Conservation (phyloP, 2,329 filamentous ascomycete species). For the Diplocarpon mali region DNA sequence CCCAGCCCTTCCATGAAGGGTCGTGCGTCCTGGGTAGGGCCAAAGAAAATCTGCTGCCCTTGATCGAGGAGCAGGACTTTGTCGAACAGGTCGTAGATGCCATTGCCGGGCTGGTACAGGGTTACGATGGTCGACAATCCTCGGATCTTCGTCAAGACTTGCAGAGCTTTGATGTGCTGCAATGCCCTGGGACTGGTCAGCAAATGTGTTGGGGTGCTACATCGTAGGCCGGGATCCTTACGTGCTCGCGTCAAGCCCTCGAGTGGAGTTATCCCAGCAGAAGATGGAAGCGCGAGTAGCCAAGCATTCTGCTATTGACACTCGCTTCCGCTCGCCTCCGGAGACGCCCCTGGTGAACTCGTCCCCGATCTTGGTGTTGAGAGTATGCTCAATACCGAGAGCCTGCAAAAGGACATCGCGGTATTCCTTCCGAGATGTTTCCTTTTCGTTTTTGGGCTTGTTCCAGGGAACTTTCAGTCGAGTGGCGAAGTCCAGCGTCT, state of each 20-base stretch:
- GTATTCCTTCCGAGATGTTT: constrained; percentile 32
- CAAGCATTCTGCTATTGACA: constrained; percentile 43
- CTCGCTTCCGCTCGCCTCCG: constrained; percentile 50
- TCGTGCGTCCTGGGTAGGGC: constrained; percentile 43
- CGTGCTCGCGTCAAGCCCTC: constrained; percentile 55
- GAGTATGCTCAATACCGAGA: constrained; percentile 42
- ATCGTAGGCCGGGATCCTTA: too few relatives aligned
- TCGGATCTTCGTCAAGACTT: constrained; percentile 51
- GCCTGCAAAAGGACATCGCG: constrained; percentile 23
- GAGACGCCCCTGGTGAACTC: constrained; percentile 52
- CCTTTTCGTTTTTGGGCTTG: not conserved
- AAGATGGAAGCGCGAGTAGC: constrained; percentile 34
- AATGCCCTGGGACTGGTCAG: constrained; percentile 50
- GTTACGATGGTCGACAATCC: constrained; percentile 52
- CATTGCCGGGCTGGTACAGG: constrained; percentile 59
- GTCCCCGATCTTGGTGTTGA: constrained; percentile 43
- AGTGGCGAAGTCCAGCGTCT: constrained; percentile 44
- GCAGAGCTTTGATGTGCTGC: constrained; percentile 51
- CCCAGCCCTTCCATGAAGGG: constrained; percentile 56
- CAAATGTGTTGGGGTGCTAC: constrained; percentile 40
- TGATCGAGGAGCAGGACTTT: constrained; percentile 59
- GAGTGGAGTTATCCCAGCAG: constrained; percentile 58
- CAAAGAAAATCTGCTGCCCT: constrained; percentile 56
- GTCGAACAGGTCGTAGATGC: constrained; percentile 59
- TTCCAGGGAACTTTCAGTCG: constrained; percentile 34